phyloP scores from a whole-genome alignment of 305 asterid genomes.

The Solanum hybrid region DNA sequence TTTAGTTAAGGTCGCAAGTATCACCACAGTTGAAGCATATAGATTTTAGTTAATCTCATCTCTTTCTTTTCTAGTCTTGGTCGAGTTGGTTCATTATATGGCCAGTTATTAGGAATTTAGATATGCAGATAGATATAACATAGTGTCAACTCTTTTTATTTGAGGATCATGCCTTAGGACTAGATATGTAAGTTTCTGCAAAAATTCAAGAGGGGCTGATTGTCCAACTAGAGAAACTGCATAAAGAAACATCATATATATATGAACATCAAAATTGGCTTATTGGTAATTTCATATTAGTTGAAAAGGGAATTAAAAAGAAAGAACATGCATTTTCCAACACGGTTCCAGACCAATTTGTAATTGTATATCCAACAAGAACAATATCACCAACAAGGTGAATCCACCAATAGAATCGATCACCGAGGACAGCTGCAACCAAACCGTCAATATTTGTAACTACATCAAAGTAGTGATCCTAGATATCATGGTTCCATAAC shows the following conservation, averaged over 20 bases:
- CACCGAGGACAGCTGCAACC: slow-evolving; percentile 80
- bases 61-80: no score
- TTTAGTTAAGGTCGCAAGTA: no score
- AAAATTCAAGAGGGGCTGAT: slow-evolving; percentile 69
- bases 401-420: slow-evolving; percentile 83
- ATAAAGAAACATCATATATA: not conserved
- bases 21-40: no score
- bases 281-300: not conserved
- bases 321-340: slow-evolving; percentile 75
- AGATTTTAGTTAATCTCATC: no score
- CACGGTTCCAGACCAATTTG: slow-evolving; percentile 84
- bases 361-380: slow-evolving; percentile 69
- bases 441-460: slow-evolving; percentile 82
- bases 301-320: not conserved
- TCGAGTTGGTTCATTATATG: no score
- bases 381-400: slow-evolving; percentile 79
- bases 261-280: not conserved
- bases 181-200: slow-evolving; percentile 77
- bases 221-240: slow-evolving; percentile 77
- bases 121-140: no score
- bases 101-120: no score
- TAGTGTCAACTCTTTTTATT: slow-evolving; percentile 55
- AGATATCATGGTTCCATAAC: not conserved
- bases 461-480: slow-evolving; percentile 97
- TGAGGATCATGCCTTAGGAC: slow-evolving; percentile 59